A percentile compares a stretch with the other conserved stretches of the same genome.
phyloP scores from a whole-genome alignment of 495 filamentous ascomycete species.

The Massariosphaeria phaeospora region DNA sequence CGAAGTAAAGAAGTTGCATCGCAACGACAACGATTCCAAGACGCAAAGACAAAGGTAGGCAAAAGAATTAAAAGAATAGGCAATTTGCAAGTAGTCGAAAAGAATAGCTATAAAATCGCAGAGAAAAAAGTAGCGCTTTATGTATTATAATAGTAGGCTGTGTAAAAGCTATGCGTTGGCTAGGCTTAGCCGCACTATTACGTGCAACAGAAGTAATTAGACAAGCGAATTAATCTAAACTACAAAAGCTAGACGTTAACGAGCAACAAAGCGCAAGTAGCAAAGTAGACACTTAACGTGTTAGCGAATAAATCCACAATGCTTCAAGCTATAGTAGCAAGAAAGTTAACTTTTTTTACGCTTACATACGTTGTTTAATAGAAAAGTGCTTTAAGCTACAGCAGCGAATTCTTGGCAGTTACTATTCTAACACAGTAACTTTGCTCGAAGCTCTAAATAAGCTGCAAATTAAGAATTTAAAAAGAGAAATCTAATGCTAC shows the following conservation, averaged over 20 bases:
- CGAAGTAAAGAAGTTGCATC: conserved; percentile 2
- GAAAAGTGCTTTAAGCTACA: conserved; percentile 19
- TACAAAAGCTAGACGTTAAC: no score
- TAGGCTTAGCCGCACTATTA: background rate
- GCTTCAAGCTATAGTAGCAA: conserved; percentile 8
- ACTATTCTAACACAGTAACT: conserved; percentile 10
- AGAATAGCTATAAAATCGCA: background rate
- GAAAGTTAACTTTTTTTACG: conserved; percentile 1
- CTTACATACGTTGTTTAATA: conserved; percentile 4
- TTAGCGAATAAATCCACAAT: no score
- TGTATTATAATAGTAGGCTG: background rate
- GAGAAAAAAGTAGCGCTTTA: background rate
- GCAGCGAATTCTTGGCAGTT: conserved; percentile 9
- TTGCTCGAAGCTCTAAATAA: conserved; percentile 5
- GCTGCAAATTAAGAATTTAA: conserved; percentile 1
- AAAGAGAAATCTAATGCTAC: conserved; percentile 9
- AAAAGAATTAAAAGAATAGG: background rate
- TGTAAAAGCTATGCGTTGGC: background rate
- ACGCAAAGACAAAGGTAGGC: background rate
- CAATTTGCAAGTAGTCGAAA: background rate
- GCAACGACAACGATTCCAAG: background rate
- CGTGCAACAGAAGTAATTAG: conserved; percentile 10
- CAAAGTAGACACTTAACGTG: conserved; percentile 1
- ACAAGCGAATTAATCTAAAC: conserved; percentile 8
- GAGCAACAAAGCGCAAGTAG: conserved; percentile 1